A percentile compares a stretch with the other conserved stretches of the same genome.
phyloP scores from a whole-genome alignment of 2,329 filamentous ascomycete genomes.

The Truncatella angustata region DNA sequence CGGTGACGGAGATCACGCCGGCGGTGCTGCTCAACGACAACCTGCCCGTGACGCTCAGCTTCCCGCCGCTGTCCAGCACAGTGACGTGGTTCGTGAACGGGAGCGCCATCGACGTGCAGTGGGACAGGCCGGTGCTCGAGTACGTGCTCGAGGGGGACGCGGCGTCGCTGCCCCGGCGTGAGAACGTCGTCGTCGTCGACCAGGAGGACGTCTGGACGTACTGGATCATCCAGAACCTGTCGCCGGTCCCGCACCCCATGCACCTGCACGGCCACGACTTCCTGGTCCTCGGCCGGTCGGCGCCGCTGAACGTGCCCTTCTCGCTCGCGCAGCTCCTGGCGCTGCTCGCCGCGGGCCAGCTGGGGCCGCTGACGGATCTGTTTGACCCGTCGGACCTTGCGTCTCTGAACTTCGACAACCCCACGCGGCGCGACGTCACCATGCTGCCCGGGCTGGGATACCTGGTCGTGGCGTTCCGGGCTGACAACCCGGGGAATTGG shows the following conservation, averaged over 20 bases:
- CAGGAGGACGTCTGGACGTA: constrained; percentile 25
- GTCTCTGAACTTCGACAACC: constrained; percentile 35
- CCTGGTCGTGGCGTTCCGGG: constrained; percentile 43
- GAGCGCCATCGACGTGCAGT: constrained; percentile 34
- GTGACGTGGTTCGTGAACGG: constrained; percentile 32
- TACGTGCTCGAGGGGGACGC: constrained; percentile 29
- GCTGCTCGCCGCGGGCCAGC: background rate
- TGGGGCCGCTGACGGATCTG: background rate
- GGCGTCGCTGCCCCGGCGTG: constrained; percentile 20
- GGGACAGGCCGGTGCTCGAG: constrained; percentile 39
- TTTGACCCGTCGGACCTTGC: constrained; percentile 21
- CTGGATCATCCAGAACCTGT: constrained; percentile 30
- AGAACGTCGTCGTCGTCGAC: constrained; percentile 27
- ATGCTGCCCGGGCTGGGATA: constrained; percentile 42
- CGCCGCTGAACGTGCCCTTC: constrained; percentile 11
- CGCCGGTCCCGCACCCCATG: constrained; percentile 16
- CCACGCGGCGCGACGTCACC: constrained; percentile 44
- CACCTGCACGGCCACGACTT: constrained; percentile 18
- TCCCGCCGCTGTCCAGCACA: constrained; percentile 7
- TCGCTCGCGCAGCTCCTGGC: constrained; percentile 16
- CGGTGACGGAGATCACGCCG: constrained; percentile 24
- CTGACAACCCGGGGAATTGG: constrained; percentile 49
- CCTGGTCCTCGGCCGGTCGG: constrained; percentile 25
- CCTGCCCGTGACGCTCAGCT: constrained; percentile 16
- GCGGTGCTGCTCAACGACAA: constrained; percentile 22